Conservation (phyloP, 495 filamentous ascomycete species). For the Xylaria bambusicola region DNA sequence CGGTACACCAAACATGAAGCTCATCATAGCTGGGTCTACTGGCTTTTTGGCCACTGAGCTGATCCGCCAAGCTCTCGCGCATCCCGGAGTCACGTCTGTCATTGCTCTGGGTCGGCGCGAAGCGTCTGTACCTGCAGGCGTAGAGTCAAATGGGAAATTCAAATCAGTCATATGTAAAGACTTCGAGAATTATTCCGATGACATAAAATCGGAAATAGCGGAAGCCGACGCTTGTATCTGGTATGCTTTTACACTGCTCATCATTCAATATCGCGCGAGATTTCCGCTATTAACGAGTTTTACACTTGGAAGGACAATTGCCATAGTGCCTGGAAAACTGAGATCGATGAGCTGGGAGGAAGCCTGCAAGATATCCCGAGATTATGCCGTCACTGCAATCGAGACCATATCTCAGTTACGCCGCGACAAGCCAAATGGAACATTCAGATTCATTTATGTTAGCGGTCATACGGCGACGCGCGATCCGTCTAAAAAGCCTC, state of each 20-base stretch:
- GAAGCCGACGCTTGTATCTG: slow-evolving; percentile 58
- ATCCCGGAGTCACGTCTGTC: slow-evolving; percentile 43
- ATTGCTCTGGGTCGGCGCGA: slow-evolving; percentile 43
- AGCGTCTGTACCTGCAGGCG: slow-evolving; percentile 10
- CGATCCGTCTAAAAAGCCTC: slow-evolving; percentile 42
- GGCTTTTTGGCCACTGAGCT: slow-evolving; percentile 54
- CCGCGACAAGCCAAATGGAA: slow-evolving; percentile 17
- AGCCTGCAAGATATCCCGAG: slow-evolving; percentile 43
- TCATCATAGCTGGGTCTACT: slow-evolving; percentile 53
- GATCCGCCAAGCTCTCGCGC: slow-evolving; percentile 44
- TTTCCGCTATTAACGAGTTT: background rate
- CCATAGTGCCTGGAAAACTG: slow-evolving; percentile 42
- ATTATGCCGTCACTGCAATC: slow-evolving; percentile 45
- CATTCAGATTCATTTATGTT: slow-evolving; percentile 51
- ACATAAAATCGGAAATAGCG: slow-evolving; percentile 41
- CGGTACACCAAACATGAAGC: slow-evolving; percentile 45
- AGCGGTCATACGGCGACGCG: slow-evolving; percentile 42
- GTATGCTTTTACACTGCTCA: slow-evolving; percentile 27
- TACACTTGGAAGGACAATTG: slow-evolving; percentile 40
- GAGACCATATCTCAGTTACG: slow-evolving; percentile 35
- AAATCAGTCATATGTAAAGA: slow-evolving; percentile 42
- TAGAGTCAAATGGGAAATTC: slow-evolving; percentile 33
- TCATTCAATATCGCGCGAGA: background rate
- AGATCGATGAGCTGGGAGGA: slow-evolving; percentile 36
- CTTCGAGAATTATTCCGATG: slow-evolving; percentile 47